Conservation (phyloP, 208 protist genomes). For the Leishmania gerbilli region DNA sequence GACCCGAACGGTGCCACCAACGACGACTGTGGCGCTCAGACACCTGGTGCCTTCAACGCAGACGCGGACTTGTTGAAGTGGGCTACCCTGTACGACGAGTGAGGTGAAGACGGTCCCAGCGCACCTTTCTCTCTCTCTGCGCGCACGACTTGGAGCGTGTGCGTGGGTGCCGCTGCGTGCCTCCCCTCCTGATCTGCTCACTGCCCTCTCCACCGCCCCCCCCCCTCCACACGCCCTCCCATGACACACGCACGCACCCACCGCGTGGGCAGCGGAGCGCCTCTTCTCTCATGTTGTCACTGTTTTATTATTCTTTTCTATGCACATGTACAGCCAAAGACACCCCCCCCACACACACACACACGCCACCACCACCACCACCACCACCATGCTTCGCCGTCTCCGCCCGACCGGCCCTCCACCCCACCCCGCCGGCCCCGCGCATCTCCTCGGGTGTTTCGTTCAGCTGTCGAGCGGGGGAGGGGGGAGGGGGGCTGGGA, state of each 20-base stretch:
- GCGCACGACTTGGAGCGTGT: neutral
- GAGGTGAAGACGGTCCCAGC: neutral
- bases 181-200: neutral
- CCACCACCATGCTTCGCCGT: neutral
- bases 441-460: neutral
- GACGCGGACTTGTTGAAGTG: conserved; percentile 2
- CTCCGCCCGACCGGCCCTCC: neutral
- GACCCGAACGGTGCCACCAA: neutral
- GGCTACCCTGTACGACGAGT: conserved; percentile 13
- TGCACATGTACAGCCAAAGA: neutral
- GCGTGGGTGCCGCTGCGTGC: neutral
- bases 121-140: neutral
- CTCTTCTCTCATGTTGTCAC: neutral
- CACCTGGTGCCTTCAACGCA: neutral
- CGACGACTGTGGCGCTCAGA: neutral
- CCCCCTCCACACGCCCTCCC: neutral
- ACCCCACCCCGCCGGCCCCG: neutral
- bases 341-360: neutral
- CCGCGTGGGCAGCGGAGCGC: neutral
- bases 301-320: neutral
- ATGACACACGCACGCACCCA: neutral
- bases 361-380: no score
- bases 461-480: neutral
- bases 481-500: neutral
- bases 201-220: neutral